A percentile compares a stretch with the other conserved stretches of the same genome.
phyloP scores from a whole-genome alignment of 1,284 basidiomycete genomes.

The Cryptococcus floricola region DNA sequence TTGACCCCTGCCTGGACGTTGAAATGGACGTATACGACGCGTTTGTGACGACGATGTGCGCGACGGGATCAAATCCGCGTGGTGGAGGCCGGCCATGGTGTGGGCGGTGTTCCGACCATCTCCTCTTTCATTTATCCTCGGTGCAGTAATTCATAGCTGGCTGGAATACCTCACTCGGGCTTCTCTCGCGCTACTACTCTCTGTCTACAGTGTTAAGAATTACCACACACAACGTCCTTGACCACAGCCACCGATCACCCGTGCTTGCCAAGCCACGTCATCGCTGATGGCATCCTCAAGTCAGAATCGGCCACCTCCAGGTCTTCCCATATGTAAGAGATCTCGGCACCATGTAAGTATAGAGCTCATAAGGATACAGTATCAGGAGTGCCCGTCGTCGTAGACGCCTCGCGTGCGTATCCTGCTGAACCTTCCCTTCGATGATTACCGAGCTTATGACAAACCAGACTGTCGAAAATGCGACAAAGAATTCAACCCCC shows the following conservation, averaged over 20 bases:
- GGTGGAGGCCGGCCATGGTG: too few relatives aligned
- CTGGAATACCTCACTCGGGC: too few relatives aligned
- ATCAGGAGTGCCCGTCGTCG: slow-evolving; percentile 46
- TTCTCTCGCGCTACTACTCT: too few relatives aligned
- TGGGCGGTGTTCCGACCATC: too few relatives aligned
- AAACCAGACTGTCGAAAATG: slow-evolving; percentile 43
- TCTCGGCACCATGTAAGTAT: background rate
- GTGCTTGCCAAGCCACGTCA: background rate
- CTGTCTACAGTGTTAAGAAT: too few relatives aligned
- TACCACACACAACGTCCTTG: too few relatives aligned
- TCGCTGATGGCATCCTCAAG: slow-evolving; percentile 13
- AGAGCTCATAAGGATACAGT: slow-evolving; percentile 21
- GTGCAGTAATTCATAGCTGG: too few relatives aligned
- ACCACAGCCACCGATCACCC: background rate
- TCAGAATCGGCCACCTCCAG: slow-evolving; percentile 12
- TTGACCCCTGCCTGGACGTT: too few relatives aligned
- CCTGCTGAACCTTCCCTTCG: background rate
- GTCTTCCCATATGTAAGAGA: slow-evolving; percentile 37
- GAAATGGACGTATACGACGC: too few relatives aligned
- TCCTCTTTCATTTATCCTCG: too few relatives aligned
- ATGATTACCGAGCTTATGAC: background rate
- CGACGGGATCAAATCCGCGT: too few relatives aligned
- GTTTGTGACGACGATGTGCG: too few relatives aligned
- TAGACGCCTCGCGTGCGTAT: slow-evolving; percentile 39
- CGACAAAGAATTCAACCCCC: slow-evolving; percentile 42